Evolutionary conservation across 768 basidiomycete species (phyloP).

Genomic region (Artomyces pyxidatus): DNA sequence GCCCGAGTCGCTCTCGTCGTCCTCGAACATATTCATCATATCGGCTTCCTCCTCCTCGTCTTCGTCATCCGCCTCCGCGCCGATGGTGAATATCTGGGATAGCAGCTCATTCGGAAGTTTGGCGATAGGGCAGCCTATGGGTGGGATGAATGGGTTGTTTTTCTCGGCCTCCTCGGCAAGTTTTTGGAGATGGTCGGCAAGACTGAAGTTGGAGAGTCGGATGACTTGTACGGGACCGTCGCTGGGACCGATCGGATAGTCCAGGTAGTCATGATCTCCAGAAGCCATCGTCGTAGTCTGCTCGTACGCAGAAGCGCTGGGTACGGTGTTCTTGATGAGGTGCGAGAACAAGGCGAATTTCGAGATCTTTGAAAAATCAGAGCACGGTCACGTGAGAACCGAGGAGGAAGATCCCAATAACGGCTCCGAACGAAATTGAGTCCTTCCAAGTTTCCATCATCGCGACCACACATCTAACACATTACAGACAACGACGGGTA

Average conservation of each 20-base stretch:
- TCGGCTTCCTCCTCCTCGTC: slow-evolving; percentile 15
- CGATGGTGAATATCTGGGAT: slow-evolving; percentile 30
- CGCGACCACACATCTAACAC: too few relatives aligned
- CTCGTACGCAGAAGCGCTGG: too few relatives aligned
- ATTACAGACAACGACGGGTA: too few relatives aligned
- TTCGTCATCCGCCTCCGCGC: slow-evolving; percentile 15
- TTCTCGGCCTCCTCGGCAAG: neutral
- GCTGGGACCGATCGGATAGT: neutral
- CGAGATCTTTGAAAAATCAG: too few relatives aligned
- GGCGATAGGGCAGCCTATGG: slow-evolving; percentile 25
- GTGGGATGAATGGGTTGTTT: neutral
- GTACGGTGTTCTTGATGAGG: too few relatives aligned
- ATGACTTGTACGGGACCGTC: neutral
- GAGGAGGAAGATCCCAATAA: too few relatives aligned
- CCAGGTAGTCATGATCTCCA: too few relatives aligned
- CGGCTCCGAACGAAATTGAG: too few relatives aligned
- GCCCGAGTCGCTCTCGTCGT: slow-evolving; percentile 12
- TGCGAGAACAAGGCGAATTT: too few relatives aligned
- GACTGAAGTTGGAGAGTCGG: neutral
- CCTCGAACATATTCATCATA: slow-evolving; percentile 1
- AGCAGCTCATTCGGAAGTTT: slow-evolving; percentile 53
- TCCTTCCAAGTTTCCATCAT: too few relatives aligned
- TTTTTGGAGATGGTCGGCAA: neutral
- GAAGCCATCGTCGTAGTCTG: too few relatives aligned
- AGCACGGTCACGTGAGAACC: too few relatives aligned